A percentile compares a stretch with the other conserved stretches of the same genome.
Conservation (phyloP, 768 basidiomycete species). For the Neoboletus brunneissimus region DNA sequence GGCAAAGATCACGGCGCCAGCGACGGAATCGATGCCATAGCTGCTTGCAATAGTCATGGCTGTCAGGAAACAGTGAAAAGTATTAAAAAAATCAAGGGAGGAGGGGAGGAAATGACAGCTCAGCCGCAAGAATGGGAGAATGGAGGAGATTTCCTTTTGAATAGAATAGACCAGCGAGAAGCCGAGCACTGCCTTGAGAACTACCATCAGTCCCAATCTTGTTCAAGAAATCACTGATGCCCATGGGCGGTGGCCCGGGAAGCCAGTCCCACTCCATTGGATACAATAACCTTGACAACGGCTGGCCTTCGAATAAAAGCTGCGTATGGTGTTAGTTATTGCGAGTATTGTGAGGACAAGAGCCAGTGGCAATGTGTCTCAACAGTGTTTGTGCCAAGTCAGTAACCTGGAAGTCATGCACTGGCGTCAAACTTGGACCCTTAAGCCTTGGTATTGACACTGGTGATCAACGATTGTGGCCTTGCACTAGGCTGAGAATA, state of each 20-base stretch:
- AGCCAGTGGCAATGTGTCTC: background rate
- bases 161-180: background rate
- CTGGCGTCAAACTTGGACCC: background rate
- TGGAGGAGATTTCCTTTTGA: constrained; percentile 11
- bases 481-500: background rate
- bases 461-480: background rate
- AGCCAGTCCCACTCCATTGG: background rate
- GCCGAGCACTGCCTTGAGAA: constrained; percentile 10
- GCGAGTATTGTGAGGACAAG: background rate
- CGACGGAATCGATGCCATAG: constrained; percentile 31
- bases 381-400: background rate
- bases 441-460: background rate
- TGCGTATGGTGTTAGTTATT: background rate
- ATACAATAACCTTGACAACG: background rate
- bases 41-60: constrained; percentile 20
- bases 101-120: constrained; percentile 11
- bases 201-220: background rate
- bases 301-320: background rate
- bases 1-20: constrained; percentile 33
- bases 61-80: background rate
- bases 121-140: constrained; percentile 14
- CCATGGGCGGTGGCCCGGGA: background rate
- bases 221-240: background rate
- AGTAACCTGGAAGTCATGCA: background rate
- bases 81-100: background rate